Evolutionary conservation across 1,284 basidiomycete genomes (phyloP).

Genomic region (Apiotrichum domesticum): DNA sequence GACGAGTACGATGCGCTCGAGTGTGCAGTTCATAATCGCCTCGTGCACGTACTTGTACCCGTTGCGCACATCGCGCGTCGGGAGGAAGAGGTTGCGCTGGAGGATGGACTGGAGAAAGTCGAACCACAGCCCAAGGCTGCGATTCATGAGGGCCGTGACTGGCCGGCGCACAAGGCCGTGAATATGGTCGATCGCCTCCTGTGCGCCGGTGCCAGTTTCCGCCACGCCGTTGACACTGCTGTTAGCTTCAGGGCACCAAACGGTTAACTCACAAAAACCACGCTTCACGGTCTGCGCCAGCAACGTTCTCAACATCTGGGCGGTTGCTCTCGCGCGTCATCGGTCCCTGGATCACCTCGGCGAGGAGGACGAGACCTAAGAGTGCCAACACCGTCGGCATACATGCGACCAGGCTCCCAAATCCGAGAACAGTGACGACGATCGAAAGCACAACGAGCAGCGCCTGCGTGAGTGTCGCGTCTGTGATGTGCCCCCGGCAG

Average conservation of each 20-base stretch:
- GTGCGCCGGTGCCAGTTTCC: constrained; percentile 20
- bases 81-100: constrained; percentile 26
- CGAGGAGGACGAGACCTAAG: not conserved
- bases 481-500: not conserved
- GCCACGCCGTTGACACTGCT: constrained; percentile 30
- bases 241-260: not conserved
- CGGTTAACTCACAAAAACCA: constrained; percentile 29
- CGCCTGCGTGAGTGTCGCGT: not conserved
- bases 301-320: not conserved
- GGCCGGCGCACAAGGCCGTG: constrained; percentile 22
- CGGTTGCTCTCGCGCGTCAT: not conserved
- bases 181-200: constrained; percentile 21
- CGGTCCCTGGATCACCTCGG: not conserved
- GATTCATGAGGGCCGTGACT: constrained; percentile 27
- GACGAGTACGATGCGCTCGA: constrained; percentile 28
- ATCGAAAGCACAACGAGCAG: not conserved
- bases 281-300: not conserved
- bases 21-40: constrained; percentile 11
- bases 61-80: constrained; percentile 22
- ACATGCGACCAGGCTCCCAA: not conserved
- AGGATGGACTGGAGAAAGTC: constrained; percentile 29
- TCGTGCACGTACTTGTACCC: constrained; percentile 14
- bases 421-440: not conserved
- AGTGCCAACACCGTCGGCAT: not conserved
- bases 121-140: constrained; percentile 27